Base-by-base conservation (phyloP, 2,329 filamentous ascomycete genomes). In the Ceratocystis diversiconidia region DNA sequence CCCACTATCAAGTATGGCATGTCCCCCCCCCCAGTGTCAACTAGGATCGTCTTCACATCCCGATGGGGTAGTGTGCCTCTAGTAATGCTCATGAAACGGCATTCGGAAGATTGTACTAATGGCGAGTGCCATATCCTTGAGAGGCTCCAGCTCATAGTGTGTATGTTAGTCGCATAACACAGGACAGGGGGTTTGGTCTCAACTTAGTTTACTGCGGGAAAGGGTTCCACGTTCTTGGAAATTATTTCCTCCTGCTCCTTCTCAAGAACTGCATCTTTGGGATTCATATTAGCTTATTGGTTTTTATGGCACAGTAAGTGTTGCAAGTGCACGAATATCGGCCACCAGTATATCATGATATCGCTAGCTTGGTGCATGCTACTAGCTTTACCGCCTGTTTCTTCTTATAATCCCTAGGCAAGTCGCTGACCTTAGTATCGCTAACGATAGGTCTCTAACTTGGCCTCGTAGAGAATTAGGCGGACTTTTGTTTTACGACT, bases 401-500 rank as follows among this genome's bases (percentile, higher is more conserved):
- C 72, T 12, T 69, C 65, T 50, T 75, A 72, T 78, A 78, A 80
- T 17, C 77, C 76, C 68, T 78, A 80, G 2, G 75, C 75, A 12
- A 79, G 69, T 15, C 79, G 75, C 69, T 80, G 78, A 32, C 75
- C 72, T 48, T 73, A 71, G 70, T 80, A 70, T 46, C 78, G 72
- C 65, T 75, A 68, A 43, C 73, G 70, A 64, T 80, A 78, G n/a
- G 71, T 70, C 7, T 72, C 71, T 57, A 73, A 76, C 17, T 69
- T 69, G 8, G 75, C 71, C 66, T 81, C 78, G 75, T 76, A 80
- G 7, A 78, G 77, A 22, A 80, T 71, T 48, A 80, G 72, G 65
- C 72, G 60, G 15, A 77, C 69, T 61, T 71, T 72, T 32, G 15
- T 17, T 41, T 63, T 63, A 43, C 30, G 5, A 32, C 15, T n/a